These are phyloP conservation scores for Diaporthe sp. DNA, from an alignment of 2,329 filamentous ascomycete genomes.

Conservation along the genomic window DNA sequence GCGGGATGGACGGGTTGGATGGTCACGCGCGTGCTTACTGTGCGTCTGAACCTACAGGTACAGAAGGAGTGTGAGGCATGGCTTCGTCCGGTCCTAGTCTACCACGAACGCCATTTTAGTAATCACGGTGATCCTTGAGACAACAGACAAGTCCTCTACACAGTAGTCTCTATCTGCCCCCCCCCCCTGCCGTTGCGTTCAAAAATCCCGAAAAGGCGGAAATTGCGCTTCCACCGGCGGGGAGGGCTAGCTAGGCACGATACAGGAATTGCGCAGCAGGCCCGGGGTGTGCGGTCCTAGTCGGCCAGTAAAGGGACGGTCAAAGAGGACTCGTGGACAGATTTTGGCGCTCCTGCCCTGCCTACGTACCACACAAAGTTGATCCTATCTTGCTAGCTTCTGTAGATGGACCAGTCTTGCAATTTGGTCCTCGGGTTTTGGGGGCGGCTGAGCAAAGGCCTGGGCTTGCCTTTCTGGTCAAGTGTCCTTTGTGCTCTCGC, in stretches of 20 bases:
- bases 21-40: slow-evolving; percentile 26
- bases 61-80: neutral
- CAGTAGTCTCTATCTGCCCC: neutral
- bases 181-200: too few species aligned
- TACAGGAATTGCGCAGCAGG: neutral
- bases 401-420: neutral
- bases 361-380: neutral
- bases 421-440: neutral
- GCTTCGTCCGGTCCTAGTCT: neutral
- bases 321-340: slow-evolving; percentile 3
- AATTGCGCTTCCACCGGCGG: slow-evolving; percentile 11
- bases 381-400: neutral
- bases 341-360: neutral
- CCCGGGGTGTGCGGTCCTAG: slow-evolving; percentile 5
- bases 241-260: neutral
- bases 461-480: neutral
- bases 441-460: neutral
- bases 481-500: neutral
- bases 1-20: neutral
- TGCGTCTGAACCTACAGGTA: neutral
- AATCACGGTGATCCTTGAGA: neutral
- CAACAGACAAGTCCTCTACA: neutral
- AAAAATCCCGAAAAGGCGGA: slow-evolving; percentile 9
- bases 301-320: neutral
- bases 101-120: neutral